Percentiles rank a stretch among this genome's conserved stretches.
phyloP scores from a whole-genome alignment of 2,329 filamentous ascomycete genomes.

The Allantophomopsis lycopodina region DNA sequence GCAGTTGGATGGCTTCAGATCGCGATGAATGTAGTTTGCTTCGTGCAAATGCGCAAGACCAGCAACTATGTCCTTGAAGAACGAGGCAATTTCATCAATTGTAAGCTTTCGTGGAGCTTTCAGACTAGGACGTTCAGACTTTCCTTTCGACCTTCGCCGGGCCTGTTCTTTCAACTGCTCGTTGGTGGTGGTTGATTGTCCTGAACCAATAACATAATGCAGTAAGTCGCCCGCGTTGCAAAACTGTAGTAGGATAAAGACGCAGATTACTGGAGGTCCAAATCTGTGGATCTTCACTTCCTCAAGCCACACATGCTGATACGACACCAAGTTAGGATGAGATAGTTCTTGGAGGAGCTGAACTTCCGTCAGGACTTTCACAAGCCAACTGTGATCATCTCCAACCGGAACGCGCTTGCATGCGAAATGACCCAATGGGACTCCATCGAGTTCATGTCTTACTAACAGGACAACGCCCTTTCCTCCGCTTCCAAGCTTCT shows the following conservation, averaged over 20 bases:
- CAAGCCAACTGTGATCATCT: conserved; percentile 87
- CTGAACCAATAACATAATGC: conserved; percentile 65
- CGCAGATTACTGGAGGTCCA: conserved; percentile 81
- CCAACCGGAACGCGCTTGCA: conserved; percentile 96
- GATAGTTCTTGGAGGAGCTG: conserved; percentile 83
- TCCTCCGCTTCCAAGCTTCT: conserved; percentile 74
- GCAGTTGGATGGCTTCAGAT: conserved; percentile 94
- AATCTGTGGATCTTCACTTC: conserved; percentile 75
- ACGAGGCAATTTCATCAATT: conserved; percentile 90
- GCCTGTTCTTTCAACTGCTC: conserved; percentile 83
- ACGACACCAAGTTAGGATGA: conserved; percentile 90
- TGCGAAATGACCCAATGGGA: conserved; percentile 74
- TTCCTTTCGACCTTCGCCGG: conserved; percentile 67
- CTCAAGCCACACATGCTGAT: conserved; percentile 95
- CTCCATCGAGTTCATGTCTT: conserved; percentile 80
- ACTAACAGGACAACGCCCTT: conserved; percentile 95
- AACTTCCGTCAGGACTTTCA: conserved; percentile 88
- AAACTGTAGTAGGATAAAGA: conserved; percentile 95
- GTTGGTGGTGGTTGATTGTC: conserved; percentile 43
- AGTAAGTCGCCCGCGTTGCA: conserved; percentile 90
- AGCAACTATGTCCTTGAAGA: conserved; percentile 91
- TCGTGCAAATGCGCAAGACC: conserved; percentile 81
- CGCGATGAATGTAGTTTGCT: conserved; percentile 89
- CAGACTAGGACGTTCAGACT: conserved; percentile 34
- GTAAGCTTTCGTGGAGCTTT: conserved; percentile 26